phyloP scores from a whole-genome alignment of 2,329 filamentous ascomycete genomes.

The Penicillium sp. region DNA sequence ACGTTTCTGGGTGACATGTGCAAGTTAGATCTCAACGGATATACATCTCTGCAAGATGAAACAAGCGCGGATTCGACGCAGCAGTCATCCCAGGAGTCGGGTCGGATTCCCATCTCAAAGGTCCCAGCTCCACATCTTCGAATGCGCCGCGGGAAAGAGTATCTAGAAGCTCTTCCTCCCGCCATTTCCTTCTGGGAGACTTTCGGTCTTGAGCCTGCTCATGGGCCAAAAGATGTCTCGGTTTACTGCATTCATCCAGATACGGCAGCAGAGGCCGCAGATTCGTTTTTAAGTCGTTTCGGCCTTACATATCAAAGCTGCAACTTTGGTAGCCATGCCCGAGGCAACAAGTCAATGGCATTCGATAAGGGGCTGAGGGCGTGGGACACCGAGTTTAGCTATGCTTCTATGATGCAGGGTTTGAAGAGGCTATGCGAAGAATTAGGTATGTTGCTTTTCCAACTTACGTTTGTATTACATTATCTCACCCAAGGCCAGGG shows the following conservation, averaged over 20 bases:
- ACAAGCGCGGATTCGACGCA: slow-evolving; percentile 17
- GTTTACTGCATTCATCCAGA: slow-evolving; percentile 55
- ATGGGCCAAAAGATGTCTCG: slow-evolving; percentile 54
- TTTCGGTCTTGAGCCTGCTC: slow-evolving; percentile 54
- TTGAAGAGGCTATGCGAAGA: slow-evolving; percentile 34
- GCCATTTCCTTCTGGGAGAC: slow-evolving; percentile 59
- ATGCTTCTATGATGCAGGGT: slow-evolving; percentile 34
- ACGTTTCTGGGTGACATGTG: slow-evolving; percentile 28
- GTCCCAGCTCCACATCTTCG: slow-evolving; percentile 52
- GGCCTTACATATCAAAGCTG: slow-evolving; percentile 54
- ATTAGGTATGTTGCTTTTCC: slow-evolving; percentile 29
- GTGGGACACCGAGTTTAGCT: slow-evolving; percentile 35
- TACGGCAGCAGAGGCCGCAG: slow-evolving; percentile 44
- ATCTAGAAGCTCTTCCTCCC: slow-evolving; percentile 53
- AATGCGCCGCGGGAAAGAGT: slow-evolving; percentile 50
- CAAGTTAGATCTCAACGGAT: slow-evolving; percentile 36
- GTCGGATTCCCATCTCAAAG: slow-evolving; percentile 37
- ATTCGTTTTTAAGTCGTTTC: slow-evolving; percentile 51
- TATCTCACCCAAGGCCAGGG: slow-evolving; percentile 21
- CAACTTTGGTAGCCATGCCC: slow-evolving; percentile 51
- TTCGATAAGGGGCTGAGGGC: slow-evolving; percentile 37
- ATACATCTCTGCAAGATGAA: slow-evolving; percentile 33
- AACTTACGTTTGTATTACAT: slow-evolving; percentile 11
- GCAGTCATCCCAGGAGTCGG: slow-evolving; percentile 25
- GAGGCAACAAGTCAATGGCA: slow-evolving; percentile 40